phyloP scores from a whole-genome alignment of 2,329 filamentous ascomycete species.

The Scleromitrula shiraiana region DNA sequence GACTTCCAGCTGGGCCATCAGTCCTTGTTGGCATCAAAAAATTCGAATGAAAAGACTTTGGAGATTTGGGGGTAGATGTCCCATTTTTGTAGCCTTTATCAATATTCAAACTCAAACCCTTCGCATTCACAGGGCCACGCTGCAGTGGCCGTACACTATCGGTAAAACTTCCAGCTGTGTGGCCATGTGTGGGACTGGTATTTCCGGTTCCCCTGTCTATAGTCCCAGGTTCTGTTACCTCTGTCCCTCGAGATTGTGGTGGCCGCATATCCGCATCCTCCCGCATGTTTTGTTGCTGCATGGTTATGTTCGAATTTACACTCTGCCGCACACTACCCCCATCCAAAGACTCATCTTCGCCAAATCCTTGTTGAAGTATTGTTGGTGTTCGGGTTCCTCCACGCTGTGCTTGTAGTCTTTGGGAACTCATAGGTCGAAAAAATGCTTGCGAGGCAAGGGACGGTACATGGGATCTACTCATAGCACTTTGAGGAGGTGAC shows the following conservation, averaged over 20 bases:
- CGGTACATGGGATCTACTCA: constrained; percentile 81
- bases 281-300: constrained; percentile 21
- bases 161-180: constrained; percentile 54
- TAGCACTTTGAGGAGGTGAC: constrained; percentile 55
- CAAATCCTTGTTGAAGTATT: constrained; percentile 28
- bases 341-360: constrained; percentile 37
- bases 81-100: constrained; percentile 49
- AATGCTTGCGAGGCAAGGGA: constrained; percentile 85
- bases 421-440: constrained; percentile 94
- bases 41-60: constrained; percentile 67
- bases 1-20: constrained; percentile 39
- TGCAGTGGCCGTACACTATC: constrained; percentile 71
- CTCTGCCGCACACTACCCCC: constrained; percentile 47
- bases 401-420: constrained; percentile 85
- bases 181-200: constrained; percentile 60
- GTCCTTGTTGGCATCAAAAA: constrained; percentile 58
- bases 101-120: constrained; percentile 49
- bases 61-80: constrained; percentile 54
- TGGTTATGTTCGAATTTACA: constrained; percentile 42
- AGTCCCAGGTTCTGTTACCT: constrained; percentile 56
- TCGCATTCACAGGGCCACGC: constrained; percentile 29
- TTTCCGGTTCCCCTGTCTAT: constrained; percentile 65
- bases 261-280: constrained; percentile 46
- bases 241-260: constrained; percentile 70
- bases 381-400: constrained; percentile 43